A percentile compares a stretch with the other conserved stretches of the same genome.
phyloP scores from a whole-genome alignment of 768 basidiomycete species.

The Tremella mesenterica region DNA sequence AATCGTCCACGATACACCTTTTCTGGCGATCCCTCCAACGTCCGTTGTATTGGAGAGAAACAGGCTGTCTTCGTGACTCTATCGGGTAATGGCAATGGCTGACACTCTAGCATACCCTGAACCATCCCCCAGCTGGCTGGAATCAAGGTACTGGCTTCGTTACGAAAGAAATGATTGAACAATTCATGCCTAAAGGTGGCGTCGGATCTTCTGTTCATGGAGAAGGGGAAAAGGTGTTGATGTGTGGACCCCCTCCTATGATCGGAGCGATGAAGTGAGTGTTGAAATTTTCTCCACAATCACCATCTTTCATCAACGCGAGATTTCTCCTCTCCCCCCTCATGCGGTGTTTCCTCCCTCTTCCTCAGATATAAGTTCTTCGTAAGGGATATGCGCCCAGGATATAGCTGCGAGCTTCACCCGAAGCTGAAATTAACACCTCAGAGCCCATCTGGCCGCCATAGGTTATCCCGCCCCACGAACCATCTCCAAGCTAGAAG shows the following conservation, averaged over 20 bases:
- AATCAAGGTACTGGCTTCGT: slow-evolving; percentile 85
- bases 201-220: slow-evolving; percentile 31
- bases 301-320: background rate
- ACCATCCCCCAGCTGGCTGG: slow-evolving; percentile 83
- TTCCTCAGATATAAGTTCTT: too few relatives aligned
- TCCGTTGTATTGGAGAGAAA: background rate
- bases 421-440: background rate
- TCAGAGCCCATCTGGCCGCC: slow-evolving; percentile 76
- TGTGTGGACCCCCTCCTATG: slow-evolving; percentile 60
- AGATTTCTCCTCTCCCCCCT: background rate
- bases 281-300: slow-evolving; percentile 5
- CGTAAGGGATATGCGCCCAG: too few relatives aligned
- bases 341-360: background rate
- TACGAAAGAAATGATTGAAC: slow-evolving; percentile 78
- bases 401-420: background rate
- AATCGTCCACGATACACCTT: background rate
- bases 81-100: too few relatives aligned
- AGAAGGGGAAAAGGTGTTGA: slow-evolving; percentile 39
- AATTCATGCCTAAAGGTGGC: slow-evolving; percentile 56
- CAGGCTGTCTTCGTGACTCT: background rate
- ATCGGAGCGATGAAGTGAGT: slow-evolving; percentile 68
- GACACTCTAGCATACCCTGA: slow-evolving; percentile 73
- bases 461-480: slow-evolving; percentile 80
- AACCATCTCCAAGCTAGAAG: slow-evolving; percentile 83
- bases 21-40: background rate